Evolutionary conservation across 352 stramenopile species (phyloP).

Genomic region (Globisporangium carolinianum): DNA sequence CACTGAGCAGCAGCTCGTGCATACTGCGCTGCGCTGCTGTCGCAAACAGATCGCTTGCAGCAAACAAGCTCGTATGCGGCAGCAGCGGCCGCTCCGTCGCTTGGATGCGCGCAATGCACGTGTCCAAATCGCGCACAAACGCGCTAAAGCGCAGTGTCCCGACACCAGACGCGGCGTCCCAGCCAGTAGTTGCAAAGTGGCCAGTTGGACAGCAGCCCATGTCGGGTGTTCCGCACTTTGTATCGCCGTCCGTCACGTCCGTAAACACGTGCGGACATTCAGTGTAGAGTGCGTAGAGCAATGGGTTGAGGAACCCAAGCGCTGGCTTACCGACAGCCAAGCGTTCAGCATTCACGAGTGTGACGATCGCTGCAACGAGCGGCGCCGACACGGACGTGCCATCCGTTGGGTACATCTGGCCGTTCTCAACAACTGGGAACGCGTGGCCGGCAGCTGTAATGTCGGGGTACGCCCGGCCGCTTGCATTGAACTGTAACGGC

Average conservation of each 20-base stretch:
- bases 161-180: constrained; percentile 63
- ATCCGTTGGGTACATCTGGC: constrained; percentile 42
- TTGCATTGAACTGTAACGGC: constrained; percentile 23
- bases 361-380: constrained; percentile 54
- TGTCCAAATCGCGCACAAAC: constrained; percentile 32
- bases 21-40: constrained; percentile 15
- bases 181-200: constrained; percentile 41
- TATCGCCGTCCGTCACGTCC: constrained; percentile 60
- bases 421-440: constrained; percentile 59
- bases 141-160: constrained; percentile 41
- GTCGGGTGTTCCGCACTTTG: constrained; percentile 34
- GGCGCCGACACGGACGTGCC: constrained; percentile 71
- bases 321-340: constrained; percentile 25
- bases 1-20: constrained; percentile 21
- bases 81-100: not conserved
- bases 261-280: constrained; percentile 63
- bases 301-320: constrained; percentile 66
- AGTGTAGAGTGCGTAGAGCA: constrained; percentile 55
- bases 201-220: constrained; percentile 47
- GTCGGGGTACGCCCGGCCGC: constrained; percentile 55
- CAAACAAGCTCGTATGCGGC: constrained; percentile 2
- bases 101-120: constrained; percentile 24
- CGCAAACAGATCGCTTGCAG: constrained; percentile 7
- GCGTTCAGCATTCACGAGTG: constrained; percentile 44
- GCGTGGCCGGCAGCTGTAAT: constrained; percentile 54